Conservation (phyloP, 768 basidiomycete genomes). For the Tylopilus subfusipes region DNA sequence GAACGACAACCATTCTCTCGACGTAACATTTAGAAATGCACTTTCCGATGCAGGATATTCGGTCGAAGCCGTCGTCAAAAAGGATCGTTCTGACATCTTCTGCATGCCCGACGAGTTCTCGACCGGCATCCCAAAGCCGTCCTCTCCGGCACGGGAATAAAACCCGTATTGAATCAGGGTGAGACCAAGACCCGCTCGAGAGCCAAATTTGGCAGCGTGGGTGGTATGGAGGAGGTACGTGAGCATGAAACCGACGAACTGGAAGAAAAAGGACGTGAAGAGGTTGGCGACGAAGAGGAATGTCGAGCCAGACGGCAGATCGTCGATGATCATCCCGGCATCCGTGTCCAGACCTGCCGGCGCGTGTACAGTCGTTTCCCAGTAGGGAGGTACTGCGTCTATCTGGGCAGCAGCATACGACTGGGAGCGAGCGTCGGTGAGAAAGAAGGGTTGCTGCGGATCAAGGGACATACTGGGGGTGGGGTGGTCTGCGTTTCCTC, state of each 20-base stretch:
- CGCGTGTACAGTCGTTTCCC: conserved; percentile 93
- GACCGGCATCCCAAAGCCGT: conserved; percentile 27
- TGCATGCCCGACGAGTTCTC: conserved; percentile 17
- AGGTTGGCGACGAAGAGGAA: conserved; percentile 72
- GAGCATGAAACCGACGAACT: conserved; percentile 89
- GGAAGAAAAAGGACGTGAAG: conserved; percentile 93
- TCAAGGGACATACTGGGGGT: conserved; percentile 67
- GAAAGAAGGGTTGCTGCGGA: not conserved
- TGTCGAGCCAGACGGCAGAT: conserved; percentile 80
- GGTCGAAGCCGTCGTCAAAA: conserved; percentile 22
- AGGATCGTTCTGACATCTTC: conserved; percentile 17
- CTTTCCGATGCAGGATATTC: conserved; percentile 18
- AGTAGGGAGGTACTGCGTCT: conserved; percentile 92
- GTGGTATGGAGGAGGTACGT: conserved; percentile 91
- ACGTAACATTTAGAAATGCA: conserved; percentile 37
- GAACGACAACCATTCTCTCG: conserved; percentile 89
- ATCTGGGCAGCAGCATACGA: conserved; percentile 84
- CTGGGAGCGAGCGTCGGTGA: conserved; percentile 34
- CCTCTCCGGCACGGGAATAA: conserved; percentile 48
- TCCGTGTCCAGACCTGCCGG: conserved; percentile 50
- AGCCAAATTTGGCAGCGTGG: conserved; percentile 91
- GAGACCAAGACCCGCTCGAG: conserved; percentile 91
- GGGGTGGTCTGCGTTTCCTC: conserved; percentile 79
- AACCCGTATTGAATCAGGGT: conserved; percentile 93
- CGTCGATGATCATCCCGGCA: conserved; percentile 82